Conservation (phyloP, 1,284 basidiomycete genomes). For the Ceratobasidium sp. region DNA sequence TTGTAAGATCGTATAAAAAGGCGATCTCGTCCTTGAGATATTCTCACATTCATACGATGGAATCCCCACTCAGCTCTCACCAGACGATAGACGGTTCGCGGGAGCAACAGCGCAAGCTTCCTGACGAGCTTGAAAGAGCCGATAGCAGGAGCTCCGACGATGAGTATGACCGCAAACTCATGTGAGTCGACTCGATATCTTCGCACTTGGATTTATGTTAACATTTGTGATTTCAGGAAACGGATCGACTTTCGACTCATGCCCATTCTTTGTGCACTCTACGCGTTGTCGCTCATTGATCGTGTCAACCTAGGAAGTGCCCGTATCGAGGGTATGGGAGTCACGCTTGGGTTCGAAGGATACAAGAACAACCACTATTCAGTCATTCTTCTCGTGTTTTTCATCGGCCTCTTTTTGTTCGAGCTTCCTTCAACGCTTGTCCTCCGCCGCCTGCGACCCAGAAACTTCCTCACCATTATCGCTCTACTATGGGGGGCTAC, state of each 20-base stretch:
- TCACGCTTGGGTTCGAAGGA: slow-evolving; percentile 48
- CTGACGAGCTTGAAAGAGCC: no score
- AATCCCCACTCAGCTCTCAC: slow-evolving; percentile 8
- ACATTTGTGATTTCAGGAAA: slow-evolving; percentile 11
- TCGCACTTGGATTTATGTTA: neutral
- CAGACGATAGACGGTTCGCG: slow-evolving; percentile 26
- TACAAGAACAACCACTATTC: slow-evolving; percentile 52
- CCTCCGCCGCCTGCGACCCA: slow-evolving; percentile 54
- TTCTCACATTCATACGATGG: no score
- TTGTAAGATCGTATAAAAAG: no score
- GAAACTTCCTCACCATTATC: slow-evolving; percentile 50
- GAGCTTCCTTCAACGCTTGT: slow-evolving; percentile 52
- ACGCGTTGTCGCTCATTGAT: slow-evolving; percentile 54
- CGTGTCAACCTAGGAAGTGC: slow-evolving; percentile 52
- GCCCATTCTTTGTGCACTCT: slow-evolving; percentile 53
- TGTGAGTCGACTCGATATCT: neutral
- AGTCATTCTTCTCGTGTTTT: slow-evolving; percentile 53
- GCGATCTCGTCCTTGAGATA: no score
- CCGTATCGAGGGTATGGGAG: slow-evolving; percentile 50
- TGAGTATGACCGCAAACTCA: neutral
- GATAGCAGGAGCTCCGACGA: slow-evolving; percentile 11
- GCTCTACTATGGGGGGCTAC: slow-evolving; percentile 54
- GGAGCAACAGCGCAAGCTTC: slow-evolving; percentile 6
- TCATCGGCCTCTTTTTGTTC: slow-evolving; percentile 50
- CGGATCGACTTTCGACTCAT: slow-evolving; percentile 53